These are phyloP conservation scores for Sporisorium graminicola DNA, from an alignment of 1,284 basidiomycete genomes.

Conservation along the genomic window DNA sequence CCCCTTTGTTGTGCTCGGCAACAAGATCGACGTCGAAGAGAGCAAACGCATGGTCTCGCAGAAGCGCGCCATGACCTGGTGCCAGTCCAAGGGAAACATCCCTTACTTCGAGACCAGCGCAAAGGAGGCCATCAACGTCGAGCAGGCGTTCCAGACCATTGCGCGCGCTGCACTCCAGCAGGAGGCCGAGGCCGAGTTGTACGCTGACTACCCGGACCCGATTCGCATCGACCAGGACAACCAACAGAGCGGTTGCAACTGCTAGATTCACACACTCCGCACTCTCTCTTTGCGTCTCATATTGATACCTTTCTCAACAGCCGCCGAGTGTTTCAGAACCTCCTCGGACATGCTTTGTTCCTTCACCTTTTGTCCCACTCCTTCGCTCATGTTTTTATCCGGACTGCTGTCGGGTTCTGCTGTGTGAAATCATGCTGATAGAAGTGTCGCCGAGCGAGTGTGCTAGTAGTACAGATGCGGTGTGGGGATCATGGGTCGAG, in stretches of 20 bases:
- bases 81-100: constrained; percentile 98
- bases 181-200: constrained; percentile 94
- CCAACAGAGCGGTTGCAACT: constrained; percentile 91
- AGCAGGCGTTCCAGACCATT: constrained; percentile 99
- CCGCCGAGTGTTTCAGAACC: not conserved
- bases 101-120: constrained; percentile 99
- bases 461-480: constrained; percentile 7
- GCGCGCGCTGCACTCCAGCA: constrained; percentile 98
- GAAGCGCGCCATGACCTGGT: constrained; percentile 99
- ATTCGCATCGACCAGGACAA: constrained; percentile 95
- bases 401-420: not conserved
- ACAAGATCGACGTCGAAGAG: constrained; percentile 99
- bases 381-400: not conserved
- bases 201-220: constrained; percentile 98
- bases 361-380: not conserved
- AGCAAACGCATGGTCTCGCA: constrained; percentile 98
- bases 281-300: not conserved
- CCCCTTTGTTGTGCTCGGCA: constrained; percentile 90
- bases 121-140: constrained; percentile 99
- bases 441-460: not conserved
- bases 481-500: constrained; percentile 11
- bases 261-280: constrained; percentile 71
- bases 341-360: not conserved
- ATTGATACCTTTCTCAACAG: constrained; percentile 22
- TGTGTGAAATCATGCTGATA: not conserved